A percentile compares a stretch with the other conserved stretches of the same genome.
Evolutionary conservation across 805 yeast species (phyloP).

Genomic region (Wickerhamia fluorescens): DNA sequence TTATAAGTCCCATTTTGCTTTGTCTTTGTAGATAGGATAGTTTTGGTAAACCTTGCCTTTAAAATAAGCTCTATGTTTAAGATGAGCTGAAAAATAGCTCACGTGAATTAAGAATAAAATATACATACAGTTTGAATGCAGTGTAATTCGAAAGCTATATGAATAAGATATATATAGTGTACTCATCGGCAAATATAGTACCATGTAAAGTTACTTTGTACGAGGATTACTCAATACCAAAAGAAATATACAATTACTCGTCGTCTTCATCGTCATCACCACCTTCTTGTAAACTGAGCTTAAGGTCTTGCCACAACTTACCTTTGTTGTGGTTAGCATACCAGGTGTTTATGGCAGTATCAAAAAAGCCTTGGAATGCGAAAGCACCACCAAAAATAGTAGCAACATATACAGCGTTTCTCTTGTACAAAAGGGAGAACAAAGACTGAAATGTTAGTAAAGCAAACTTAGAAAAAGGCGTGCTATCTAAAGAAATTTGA

Average conservation of each 20-base stretch:
- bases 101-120: background rate
- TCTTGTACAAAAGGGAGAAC: constrained; percentile 40
- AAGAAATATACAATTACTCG: constrained; percentile 5
- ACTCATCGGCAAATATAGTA: too few relatives aligned
- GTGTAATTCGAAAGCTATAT: constrained; percentile 2
- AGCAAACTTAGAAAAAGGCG: too few relatives aligned
- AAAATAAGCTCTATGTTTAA: background rate
- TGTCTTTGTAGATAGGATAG: background rate
- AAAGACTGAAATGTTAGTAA: constrained; percentile 20
- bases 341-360: constrained; percentile 58
- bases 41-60: background rate
- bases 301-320: constrained; percentile 80
- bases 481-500: too few relatives aligned
- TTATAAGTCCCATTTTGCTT: constrained; percentile 42
- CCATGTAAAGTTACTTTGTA: too few relatives aligned
- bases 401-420: constrained; percentile 85
- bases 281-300: constrained; percentile 41
- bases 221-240: too few relatives aligned
- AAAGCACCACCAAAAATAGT: constrained; percentile 79
- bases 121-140: too few relatives aligned
- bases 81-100: background rate
- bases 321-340: constrained; percentile 77
- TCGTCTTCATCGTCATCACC: constrained; percentile 57
- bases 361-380: constrained; percentile 74
- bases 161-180: too few relatives aligned